Conservation (phyloP, 2,329 filamentous ascomycete species). For the Septoria petroselini region DNA sequence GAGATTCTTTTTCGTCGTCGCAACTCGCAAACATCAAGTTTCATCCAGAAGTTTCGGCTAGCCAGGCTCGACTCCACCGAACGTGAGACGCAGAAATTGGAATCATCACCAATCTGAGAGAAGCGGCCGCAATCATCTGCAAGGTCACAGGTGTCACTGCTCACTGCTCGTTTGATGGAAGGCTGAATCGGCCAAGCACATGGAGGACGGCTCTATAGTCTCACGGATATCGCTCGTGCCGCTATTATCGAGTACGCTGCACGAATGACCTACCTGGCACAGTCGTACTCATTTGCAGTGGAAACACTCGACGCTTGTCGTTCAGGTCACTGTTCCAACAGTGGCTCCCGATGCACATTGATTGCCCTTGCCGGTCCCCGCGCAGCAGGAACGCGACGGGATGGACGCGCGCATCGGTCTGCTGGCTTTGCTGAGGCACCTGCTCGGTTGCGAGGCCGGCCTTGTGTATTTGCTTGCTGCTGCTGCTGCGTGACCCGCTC, state of each 20-base stretch:
- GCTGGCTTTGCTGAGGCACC: not conserved
- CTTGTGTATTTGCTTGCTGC: not conserved
- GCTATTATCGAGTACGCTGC: not conserved
- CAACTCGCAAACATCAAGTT: not conserved
- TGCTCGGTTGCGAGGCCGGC: not conserved
- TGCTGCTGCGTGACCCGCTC: not conserved
- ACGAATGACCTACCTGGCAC: not conserved
- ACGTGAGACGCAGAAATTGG: not conserved
- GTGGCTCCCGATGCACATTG: too few species aligned
- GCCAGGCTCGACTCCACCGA: not conserved
- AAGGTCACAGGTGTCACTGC: too few species aligned
- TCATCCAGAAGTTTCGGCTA: not conserved
- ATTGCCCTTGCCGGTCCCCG: not conserved
- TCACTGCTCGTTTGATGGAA: not conserved
- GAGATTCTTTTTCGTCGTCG: not conserved
- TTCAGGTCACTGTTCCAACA: not conserved
- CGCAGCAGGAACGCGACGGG: not conserved
- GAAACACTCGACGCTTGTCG: not conserved
- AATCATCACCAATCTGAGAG: not conserved
- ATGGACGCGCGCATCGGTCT: not conserved
- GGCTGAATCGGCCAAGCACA: not conserved
- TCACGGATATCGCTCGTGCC: not conserved
- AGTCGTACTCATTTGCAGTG: too few species aligned
- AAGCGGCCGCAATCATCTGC: too few species aligned
- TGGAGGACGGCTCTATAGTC: not conserved